phyloP scores from a whole-genome alignment of 345 rosid species.

The Tarenaya hassleriana region DNA sequence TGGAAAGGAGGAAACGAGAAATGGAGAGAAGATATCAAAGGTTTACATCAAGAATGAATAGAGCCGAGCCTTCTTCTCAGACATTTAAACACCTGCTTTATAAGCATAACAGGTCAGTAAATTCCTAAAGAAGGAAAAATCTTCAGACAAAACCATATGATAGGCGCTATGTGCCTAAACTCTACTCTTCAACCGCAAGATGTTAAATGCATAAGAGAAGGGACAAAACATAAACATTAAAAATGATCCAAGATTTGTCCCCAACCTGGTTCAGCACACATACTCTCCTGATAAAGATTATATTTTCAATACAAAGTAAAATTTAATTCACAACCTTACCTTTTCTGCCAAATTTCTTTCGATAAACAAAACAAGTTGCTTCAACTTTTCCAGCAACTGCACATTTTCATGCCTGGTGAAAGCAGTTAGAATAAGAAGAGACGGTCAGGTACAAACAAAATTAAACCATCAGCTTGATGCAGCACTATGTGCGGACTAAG shows the following conservation, averaged over 20 bases:
- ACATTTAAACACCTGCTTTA: too few relatives aligned
- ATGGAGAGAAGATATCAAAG: background rate
- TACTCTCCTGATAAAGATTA: background rate
- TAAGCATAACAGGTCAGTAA: too few relatives aligned
- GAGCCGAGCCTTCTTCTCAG: too few relatives aligned
- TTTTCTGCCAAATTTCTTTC: slow-evolving; percentile 75
- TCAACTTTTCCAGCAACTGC: slow-evolving; percentile 80
- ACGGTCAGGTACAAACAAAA: slow-evolving; percentile 7
- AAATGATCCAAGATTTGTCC: too few relatives aligned
- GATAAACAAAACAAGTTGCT: slow-evolving; percentile 75
- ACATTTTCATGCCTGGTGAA: slow-evolving; percentile 87
- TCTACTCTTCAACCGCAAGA: too few relatives aligned
- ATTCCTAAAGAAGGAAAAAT: too few relatives aligned
- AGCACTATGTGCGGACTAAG: background rate
- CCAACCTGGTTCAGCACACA: slow-evolving; percentile 6
- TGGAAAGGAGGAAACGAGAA: slow-evolving; percentile 5
- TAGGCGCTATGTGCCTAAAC: background rate
- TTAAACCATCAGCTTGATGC: slow-evolving; percentile 9
- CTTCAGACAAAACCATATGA: too few relatives aligned
- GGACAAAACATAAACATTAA: too few relatives aligned
- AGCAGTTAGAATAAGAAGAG: slow-evolving; percentile 21
- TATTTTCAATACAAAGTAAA: slow-evolving; percentile 8
- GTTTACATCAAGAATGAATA: background rate
- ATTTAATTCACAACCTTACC: slow-evolving; percentile 40
- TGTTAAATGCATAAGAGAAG: too few relatives aligned